These are phyloP conservation scores for Nepenthes mirabilis DNA, from an alignment of 148 eudicot genomes.

Conservation along the genomic window DNA sequence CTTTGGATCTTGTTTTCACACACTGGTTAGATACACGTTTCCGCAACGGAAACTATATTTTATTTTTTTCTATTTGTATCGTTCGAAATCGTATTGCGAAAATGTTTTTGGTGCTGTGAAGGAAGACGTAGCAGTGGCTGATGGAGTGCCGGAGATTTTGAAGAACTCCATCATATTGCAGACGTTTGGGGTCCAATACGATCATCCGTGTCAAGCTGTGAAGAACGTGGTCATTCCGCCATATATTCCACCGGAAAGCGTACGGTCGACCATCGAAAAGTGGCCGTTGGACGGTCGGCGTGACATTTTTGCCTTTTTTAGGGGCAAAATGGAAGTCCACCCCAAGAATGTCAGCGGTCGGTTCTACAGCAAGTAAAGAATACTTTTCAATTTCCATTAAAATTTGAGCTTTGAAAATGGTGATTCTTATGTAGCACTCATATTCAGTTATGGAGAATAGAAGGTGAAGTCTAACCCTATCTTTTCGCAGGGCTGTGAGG, in stretches of 20 bases:
- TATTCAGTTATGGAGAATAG: not conserved
- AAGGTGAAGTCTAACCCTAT: not conserved
- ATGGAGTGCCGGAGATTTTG: conserved; percentile 55
- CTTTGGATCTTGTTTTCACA: conserved; percentile 78
- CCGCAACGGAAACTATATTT: not conserved
- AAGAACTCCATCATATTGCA: conserved; percentile 53
- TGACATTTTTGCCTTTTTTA: conserved; percentile 71
- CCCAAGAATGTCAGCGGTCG: conserved; percentile 94
- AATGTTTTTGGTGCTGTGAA: conserved; percentile 4
- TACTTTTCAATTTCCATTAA: not conserved
- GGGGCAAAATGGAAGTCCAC: conserved; percentile 90
- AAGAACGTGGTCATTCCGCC: conserved; percentile 71
- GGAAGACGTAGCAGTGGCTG: conserved; percentile 71
- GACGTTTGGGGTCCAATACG: conserved; percentile 61
- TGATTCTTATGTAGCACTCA: too few relatives aligned
- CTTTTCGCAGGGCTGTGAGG: conserved; percentile 21
- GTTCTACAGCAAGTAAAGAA: conserved; percentile 67
- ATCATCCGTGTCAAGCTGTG: conserved; percentile 73
- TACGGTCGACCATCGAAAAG: conserved; percentile 33
- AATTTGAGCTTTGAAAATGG: not conserved
- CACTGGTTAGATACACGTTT: conserved; percentile 33
- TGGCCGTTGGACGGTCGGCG: conserved; percentile 41
- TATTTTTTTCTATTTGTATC: not conserved
- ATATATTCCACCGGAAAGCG: conserved; percentile 42
- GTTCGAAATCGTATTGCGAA: not conserved